Percentiles rank a stretch among this genome's conserved stretches.
Conservation (phyloP, 495 filamentous ascomycete species). For the Trichoderma erinaceum region DNA sequence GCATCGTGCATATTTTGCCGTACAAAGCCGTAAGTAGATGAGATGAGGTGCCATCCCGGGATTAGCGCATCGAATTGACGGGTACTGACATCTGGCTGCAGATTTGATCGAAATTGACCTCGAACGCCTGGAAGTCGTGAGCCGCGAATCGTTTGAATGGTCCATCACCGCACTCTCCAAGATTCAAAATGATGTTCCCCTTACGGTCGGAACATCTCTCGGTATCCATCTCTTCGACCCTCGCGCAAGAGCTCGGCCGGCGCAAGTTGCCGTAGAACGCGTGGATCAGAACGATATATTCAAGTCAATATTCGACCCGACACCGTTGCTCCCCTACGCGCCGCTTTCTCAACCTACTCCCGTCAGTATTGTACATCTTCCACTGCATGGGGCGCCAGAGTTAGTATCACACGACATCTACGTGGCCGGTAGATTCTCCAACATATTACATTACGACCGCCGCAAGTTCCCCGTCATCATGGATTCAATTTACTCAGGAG, state of each 20-base stretch:
- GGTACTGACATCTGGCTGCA: slow-evolving; percentile 27
- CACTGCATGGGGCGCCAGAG: slow-evolving; percentile 40
- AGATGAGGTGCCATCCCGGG: slow-evolving; percentile 2
- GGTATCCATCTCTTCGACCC: slow-evolving; percentile 83
- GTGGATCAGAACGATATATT: slow-evolving; percentile 35
- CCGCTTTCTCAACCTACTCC: slow-evolving; percentile 76
- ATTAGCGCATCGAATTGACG: background rate
- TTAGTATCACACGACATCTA: slow-evolving; percentile 59
- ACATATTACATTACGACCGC: slow-evolving; percentile 82
- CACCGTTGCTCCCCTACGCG: slow-evolving; percentile 53
- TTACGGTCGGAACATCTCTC: slow-evolving; percentile 80
- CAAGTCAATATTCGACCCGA: slow-evolving; percentile 28
- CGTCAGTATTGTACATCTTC: slow-evolving; percentile 72
- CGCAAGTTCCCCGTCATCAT: slow-evolving; percentile 75
- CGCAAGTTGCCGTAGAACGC: slow-evolving; percentile 23
- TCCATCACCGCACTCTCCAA: slow-evolving; percentile 79
- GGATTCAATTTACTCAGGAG: slow-evolving; percentile 76
- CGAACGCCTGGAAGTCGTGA: slow-evolving; percentile 64
- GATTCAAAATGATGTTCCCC: slow-evolving; percentile 61
- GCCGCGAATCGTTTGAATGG: slow-evolving; percentile 70
- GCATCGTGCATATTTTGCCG: slow-evolving; percentile 71
- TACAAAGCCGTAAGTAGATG: slow-evolving; percentile 54
- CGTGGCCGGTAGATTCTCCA: slow-evolving; percentile 85
- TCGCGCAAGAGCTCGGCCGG: slow-evolving; percentile 34
- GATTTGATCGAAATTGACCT: slow-evolving; percentile 78